phyloP scores from a whole-genome alignment of 345 rosid species.

The Erodium maritimum region DNA sequence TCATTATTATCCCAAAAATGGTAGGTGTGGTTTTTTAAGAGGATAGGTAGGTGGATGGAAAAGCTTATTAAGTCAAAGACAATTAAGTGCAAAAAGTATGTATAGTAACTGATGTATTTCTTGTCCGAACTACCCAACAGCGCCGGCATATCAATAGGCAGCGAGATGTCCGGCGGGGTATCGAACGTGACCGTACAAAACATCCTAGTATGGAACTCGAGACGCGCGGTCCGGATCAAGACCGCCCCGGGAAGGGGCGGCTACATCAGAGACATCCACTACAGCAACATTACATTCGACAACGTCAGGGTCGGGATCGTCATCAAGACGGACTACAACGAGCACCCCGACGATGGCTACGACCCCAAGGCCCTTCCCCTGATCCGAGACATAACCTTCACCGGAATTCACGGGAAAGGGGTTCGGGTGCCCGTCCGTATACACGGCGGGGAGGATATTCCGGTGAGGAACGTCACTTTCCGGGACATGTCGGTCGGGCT shows the following conservation, averaged over 20 bases:
- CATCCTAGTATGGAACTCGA: constrained; percentile 72
- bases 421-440: constrained; percentile 94
- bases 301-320: constrained; percentile 80
- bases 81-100: too few relatives aligned
- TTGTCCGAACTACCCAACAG: constrained; percentile 30
- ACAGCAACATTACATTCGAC: constrained; percentile 73
- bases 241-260: constrained; percentile 96
- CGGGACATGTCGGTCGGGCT: constrained; percentile 80
- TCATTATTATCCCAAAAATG: too few relatives aligned
- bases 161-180: constrained; percentile 99
- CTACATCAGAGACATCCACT: constrained; percentile 53
- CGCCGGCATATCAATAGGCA: constrained; percentile 93
- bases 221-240: constrained; percentile 92
- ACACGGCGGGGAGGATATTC: constrained; percentile 83
- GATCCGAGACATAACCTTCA: constrained; percentile 59
- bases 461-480: constrained; percentile 65
- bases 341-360: constrained; percentile 75
- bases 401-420: constrained; percentile 72
- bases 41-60: too few relatives aligned
- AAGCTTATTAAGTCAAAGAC: too few relatives aligned
- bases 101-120: not conserved
- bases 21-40: too few relatives aligned
- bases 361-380: constrained; percentile 67
- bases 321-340: constrained; percentile 88
- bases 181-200: constrained; percentile 75